Evolutionary conservation across 202 grass and related monocot genomes (phyloP).

Genomic region (Setaria viridis): DNA sequence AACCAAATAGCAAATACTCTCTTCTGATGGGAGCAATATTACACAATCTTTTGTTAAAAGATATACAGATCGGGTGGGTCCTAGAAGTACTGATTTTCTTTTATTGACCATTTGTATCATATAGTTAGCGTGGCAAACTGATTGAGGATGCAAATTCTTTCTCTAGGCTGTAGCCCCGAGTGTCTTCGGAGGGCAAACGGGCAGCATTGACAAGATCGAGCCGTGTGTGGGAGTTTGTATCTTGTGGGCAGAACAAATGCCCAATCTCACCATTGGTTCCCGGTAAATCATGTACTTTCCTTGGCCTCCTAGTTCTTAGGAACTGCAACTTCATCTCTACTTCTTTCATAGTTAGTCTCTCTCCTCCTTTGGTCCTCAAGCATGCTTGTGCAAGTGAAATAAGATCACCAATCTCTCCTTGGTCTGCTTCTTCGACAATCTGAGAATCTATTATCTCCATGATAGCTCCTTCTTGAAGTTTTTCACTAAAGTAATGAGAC

Average conservation of each 20-base stretch:
- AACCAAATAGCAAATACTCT: neutral
- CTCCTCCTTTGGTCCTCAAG: constrained; percentile 46
- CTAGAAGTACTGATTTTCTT: neutral
- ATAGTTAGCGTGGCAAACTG: constrained; percentile 4
- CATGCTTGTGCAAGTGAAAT: constrained; percentile 42
- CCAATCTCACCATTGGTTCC: neutral
- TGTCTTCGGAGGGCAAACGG: neutral
- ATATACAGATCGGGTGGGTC: neutral
- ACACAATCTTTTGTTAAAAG: neutral
- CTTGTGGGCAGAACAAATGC: neutral
- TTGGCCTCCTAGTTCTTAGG: constrained; percentile 28
- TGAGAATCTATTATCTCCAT: constrained; percentile 44
- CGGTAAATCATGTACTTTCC: neutral
- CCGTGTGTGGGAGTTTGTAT: neutral
- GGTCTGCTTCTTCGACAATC: constrained; percentile 40
- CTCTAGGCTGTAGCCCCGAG: constrained; percentile 42
- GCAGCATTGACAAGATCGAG: neutral
- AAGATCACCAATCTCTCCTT: constrained; percentile 38
- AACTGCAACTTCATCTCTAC: constrained; percentile 48
- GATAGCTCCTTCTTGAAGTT: constrained; percentile 11
- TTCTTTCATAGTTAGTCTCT: constrained; percentile 68
- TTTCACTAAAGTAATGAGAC: constrained; percentile 34
- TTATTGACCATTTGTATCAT: neutral
- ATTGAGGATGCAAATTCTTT: constrained; percentile 44
- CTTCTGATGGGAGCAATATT: neutral